Percentiles rank a stretch among this genome's conserved stretches.
These are phyloP conservation scores for Candida sp. DNA, from an alignment of 1,139 yeast species.

Conservation along the genomic window DNA sequence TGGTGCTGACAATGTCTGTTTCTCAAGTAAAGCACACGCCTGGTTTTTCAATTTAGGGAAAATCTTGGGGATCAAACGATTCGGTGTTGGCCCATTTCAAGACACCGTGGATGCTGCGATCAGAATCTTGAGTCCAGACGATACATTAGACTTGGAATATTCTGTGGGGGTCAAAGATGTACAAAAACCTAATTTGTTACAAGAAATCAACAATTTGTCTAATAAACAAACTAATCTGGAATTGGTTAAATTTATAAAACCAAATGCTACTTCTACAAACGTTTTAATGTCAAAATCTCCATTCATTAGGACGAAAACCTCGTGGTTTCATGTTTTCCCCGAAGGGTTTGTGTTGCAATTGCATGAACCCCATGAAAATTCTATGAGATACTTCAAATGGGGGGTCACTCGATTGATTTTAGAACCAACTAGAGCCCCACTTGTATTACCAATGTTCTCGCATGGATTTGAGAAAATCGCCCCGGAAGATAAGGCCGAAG, in stretches of 20 bases:
- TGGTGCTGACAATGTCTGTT: slow-evolving; percentile 92
- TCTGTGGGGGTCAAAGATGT: slow-evolving; percentile 27
- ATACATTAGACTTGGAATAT: slow-evolving; percentile 57
- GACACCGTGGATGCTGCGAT: slow-evolving; percentile 90
- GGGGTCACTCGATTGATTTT: slow-evolving; percentile 82
- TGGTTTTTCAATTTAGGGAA: slow-evolving; percentile 86
- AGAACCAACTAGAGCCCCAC: slow-evolving; percentile 82
- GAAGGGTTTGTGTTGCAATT: slow-evolving; percentile 93
- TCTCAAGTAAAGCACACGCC: slow-evolving; percentile 50
- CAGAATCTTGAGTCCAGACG: slow-evolving; percentile 76
- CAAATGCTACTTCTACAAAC: slow-evolving; percentile 26
- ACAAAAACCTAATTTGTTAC: slow-evolving; percentile 26
- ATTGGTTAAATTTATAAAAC: slow-evolving; percentile 23
- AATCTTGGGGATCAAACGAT: slow-evolving; percentile 78
- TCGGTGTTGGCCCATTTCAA: slow-evolving; percentile 93
- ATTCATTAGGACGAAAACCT: slow-evolving; percentile 54
- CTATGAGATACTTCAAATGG: slow-evolving; percentile 96
- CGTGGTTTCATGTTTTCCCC: slow-evolving; percentile 96
- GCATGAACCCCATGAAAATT: slow-evolving; percentile 70
- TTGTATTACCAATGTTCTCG: slow-evolving; percentile 84
- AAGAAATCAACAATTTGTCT: slow-evolving; percentile 22
- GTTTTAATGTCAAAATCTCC: slow-evolving; percentile 43
- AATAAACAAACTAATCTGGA: slow-evolving; percentile 8
- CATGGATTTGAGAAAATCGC: slow-evolving; percentile 85
- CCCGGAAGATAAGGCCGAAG: slow-evolving; percentile 69